Conservation (phyloP, 1,284 basidiomycete species). For the Apiotrichum domesticum region DNA sequence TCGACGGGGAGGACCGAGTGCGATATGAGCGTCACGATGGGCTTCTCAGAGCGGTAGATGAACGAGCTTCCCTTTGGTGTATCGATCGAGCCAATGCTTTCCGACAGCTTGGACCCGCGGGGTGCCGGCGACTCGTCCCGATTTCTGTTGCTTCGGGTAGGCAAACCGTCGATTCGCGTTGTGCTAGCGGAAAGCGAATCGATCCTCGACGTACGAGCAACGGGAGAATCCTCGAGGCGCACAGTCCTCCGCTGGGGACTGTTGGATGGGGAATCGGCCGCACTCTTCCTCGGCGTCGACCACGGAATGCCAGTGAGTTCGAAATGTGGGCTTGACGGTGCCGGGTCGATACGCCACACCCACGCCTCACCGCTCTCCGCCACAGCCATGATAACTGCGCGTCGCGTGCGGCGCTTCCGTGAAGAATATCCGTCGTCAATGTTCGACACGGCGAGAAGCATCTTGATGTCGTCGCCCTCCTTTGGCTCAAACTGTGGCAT, state of each 20-base stretch:
- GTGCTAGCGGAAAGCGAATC: too few species aligned
- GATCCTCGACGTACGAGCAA: not conserved
- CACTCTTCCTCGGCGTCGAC: not conserved
- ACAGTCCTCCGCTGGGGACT: not conserved
- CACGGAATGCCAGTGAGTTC: slow-evolving; percentile 1
- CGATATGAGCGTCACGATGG: slow-evolving; percentile 31
- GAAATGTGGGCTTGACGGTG: slow-evolving; percentile 10
- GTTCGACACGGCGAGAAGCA: slow-evolving; percentile 43
- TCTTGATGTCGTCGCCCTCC: slow-evolving; percentile 30
- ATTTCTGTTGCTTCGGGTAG: too few species aligned
- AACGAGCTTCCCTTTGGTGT: not conserved
- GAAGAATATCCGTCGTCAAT: slow-evolving; percentile 45
- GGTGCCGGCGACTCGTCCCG: not conserved
- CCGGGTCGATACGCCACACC: slow-evolving; percentile 40
- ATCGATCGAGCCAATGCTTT: not conserved
- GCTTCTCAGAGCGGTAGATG: slow-evolving; percentile 20
- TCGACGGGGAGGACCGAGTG: slow-evolving; percentile 32
- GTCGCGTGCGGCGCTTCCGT: slow-evolving; percentile 27
- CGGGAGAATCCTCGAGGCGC: not conserved
- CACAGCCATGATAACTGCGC: slow-evolving; percentile 41
- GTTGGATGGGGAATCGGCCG: not conserved
- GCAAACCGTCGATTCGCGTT: too few species aligned
- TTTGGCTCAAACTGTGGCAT: slow-evolving; percentile 34
- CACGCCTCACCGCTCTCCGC: slow-evolving; percentile 34
- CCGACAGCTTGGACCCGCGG: not conserved